Conservation (phyloP, 306 rosid species). For the Aeschynomene evenia region DNA sequence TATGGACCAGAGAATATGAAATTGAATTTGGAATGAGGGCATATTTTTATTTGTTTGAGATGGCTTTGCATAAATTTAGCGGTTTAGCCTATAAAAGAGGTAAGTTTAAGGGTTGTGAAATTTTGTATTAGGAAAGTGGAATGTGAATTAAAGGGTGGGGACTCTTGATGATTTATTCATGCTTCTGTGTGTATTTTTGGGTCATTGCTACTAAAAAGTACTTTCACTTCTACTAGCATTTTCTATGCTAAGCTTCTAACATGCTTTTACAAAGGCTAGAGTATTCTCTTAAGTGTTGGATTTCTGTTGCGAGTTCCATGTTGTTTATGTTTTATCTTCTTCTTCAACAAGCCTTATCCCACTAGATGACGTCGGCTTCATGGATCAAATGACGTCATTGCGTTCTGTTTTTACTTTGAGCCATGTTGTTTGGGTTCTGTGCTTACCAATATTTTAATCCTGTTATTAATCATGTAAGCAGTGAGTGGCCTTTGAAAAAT, state of each 20-base stretch:
- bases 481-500: background rate
- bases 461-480: background rate
- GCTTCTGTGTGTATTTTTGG: slow-evolving; percentile 8
- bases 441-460: background rate
- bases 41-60: too few relatives aligned
- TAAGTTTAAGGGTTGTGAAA: too few relatives aligned
- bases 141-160: background rate
- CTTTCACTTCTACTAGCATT: background rate
- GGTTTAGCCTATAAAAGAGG: too few relatives aligned
- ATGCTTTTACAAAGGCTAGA: slow-evolving; percentile 8
- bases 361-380: too few relatives aligned
- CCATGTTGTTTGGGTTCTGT: too few relatives aligned
- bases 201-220: background rate
- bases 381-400: too few relatives aligned
- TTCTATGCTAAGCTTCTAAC: background rate
- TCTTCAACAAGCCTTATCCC: too few relatives aligned
- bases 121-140: too few relatives aligned
- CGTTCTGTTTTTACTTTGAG: too few relatives aligned
- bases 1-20: background rate
- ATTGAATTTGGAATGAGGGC: background rate
- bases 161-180: background rate
- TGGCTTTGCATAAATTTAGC: too few relatives aligned
- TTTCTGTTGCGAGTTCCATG: background rate
- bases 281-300: slow-evolving; percentile 7
- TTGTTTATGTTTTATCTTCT: background rate